phyloP scores from a whole-genome alignment of 495 filamentous ascomycete genomes.

The Penicillium lividum region DNA sequence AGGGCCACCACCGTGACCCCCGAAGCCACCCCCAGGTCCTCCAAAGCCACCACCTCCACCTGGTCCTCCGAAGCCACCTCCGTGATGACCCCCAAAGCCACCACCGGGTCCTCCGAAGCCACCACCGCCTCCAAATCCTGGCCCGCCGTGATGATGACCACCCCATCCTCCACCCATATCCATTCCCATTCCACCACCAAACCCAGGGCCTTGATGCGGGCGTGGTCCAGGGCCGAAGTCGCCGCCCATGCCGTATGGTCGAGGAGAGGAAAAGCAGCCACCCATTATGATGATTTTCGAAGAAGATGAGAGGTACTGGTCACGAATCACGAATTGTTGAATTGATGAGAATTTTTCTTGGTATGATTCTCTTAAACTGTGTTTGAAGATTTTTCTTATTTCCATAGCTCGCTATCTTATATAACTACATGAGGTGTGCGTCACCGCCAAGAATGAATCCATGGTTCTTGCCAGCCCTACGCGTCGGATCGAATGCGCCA shows the following conservation, averaged over 20 bases:
- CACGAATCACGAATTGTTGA: background rate
- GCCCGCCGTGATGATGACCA: background rate
- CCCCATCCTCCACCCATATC: background rate
- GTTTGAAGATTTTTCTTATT: background rate
- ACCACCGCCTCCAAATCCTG: background rate
- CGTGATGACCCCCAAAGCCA: background rate
- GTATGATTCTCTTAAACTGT: background rate
- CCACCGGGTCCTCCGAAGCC: background rate
- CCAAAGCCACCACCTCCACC: background rate
- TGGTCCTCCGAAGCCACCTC: background rate
- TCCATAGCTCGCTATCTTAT: background rate
- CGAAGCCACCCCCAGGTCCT: background rate
- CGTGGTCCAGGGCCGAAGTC: background rate
- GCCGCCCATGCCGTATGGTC: background rate
- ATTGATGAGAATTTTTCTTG: background rate
- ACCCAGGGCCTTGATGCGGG: background rate
- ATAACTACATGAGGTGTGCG: background rate
- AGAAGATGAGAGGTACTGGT: background rate
- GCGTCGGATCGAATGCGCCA: background rate
- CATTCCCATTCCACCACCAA: background rate
- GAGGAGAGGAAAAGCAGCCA: background rate
- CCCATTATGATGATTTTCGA: background rate
- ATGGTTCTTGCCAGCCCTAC: background rate
- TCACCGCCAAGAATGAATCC: background rate
- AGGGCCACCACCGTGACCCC: background rate